Percentiles rank a stretch among this genome's conserved stretches.
These are phyloP conservation scores for Toxoplasma gondii DNA, from an alignment of 169 alveolate species.

Conservation along the genomic window DNA sequence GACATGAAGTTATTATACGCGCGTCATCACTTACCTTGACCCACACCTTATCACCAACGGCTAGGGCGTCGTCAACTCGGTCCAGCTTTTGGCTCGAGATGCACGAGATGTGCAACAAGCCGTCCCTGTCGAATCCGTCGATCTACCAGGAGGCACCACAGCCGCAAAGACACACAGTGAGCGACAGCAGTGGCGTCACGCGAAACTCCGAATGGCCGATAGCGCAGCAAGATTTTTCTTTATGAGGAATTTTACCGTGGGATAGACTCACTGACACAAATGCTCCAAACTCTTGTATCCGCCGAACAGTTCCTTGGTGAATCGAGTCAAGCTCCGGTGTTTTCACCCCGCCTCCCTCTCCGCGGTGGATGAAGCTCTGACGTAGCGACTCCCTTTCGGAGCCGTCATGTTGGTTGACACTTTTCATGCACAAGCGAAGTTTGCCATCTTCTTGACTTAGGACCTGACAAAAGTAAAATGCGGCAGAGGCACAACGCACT, in stretches of 20 bases:
- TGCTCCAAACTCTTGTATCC: constrained; percentile 54
- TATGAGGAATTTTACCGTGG: too few species aligned
- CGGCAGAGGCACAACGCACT: neutral
- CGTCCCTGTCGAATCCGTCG: constrained; percentile 49
- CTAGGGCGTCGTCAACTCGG: constrained; percentile 48
- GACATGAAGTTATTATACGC: neutral
- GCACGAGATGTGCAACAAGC: constrained; percentile 53
- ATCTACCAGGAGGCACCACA: constrained; percentile 11
- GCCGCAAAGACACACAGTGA: neutral
- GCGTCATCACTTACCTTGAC: constrained; percentile 36
- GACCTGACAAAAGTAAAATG: constrained; percentile 4
- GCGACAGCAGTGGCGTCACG: neutral
- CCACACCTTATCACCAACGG: constrained; percentile 53
- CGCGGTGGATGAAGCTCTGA: neutral
- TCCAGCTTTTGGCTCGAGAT: constrained; percentile 40
- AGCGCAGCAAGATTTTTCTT: neutral
- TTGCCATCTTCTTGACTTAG: constrained; percentile 50
- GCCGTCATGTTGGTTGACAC: constrained; percentile 49
- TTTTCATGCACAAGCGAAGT: constrained; percentile 35
- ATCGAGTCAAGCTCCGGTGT: constrained; percentile 33
- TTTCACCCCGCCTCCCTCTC: constrained; percentile 11
- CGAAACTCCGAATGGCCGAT: neutral
- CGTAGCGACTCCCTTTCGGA: neutral
- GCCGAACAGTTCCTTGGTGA: constrained; percentile 48
- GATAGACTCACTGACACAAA: constrained; percentile 24